A percentile compares a stretch with the other conserved stretches of the same genome.
These are phyloP conservation scores for Alternaria panax DNA, from an alignment of 2,329 filamentous ascomycete genomes.

Conservation along the genomic window DNA sequence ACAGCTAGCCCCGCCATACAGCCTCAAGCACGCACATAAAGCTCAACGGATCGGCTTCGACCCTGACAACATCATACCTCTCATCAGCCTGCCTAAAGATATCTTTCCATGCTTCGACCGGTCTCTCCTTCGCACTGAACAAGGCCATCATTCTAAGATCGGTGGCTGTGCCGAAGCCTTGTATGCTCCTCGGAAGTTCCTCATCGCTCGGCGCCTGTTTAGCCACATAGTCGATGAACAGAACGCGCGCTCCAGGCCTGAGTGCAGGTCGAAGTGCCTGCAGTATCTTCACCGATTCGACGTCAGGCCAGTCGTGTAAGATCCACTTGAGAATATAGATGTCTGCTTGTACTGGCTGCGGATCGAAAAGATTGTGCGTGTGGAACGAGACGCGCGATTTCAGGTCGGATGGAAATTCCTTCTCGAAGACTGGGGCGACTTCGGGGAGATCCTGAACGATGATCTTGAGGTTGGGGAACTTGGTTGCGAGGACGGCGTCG, in stretches of 20 bases:
- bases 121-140: slow-evolving; percentile 59
- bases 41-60: slow-evolving; percentile 31
- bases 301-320: slow-evolving; percentile 68
- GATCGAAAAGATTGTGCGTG: slow-evolving; percentile 65
- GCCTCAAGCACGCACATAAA: slow-evolving; percentile 41
- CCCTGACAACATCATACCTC: slow-evolving; percentile 51
- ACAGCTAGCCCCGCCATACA: slow-evolving; percentile 31
- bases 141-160: slow-evolving; percentile 62
- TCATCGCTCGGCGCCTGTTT: slow-evolving; percentile 38
- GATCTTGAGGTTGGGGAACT: slow-evolving; percentile 39
- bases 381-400: slow-evolving; percentile 47
- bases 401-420: slow-evolving; percentile 32
- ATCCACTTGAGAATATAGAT: slow-evolving; percentile 67
- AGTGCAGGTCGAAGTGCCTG: slow-evolving; percentile 62
- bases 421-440: slow-evolving; percentile 32
- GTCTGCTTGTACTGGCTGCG: slow-evolving; percentile 61
- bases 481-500: slow-evolving; percentile 35
- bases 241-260: slow-evolving; percentile 61
- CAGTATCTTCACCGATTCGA: slow-evolving; percentile 47
- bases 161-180: slow-evolving; percentile 44
- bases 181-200: slow-evolving; percentile 33
- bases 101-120: slow-evolving; percentile 55
- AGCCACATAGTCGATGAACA: slow-evolving; percentile 51
- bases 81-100: slow-evolving; percentile 58
- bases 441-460: slow-evolving; percentile 43